Evolutionary conservation across 2,329 filamentous ascomycete genomes (phyloP), one percentile per base, ranked within the genome.

Genomic region (Colletotrichum tamarilloi): DNA sequence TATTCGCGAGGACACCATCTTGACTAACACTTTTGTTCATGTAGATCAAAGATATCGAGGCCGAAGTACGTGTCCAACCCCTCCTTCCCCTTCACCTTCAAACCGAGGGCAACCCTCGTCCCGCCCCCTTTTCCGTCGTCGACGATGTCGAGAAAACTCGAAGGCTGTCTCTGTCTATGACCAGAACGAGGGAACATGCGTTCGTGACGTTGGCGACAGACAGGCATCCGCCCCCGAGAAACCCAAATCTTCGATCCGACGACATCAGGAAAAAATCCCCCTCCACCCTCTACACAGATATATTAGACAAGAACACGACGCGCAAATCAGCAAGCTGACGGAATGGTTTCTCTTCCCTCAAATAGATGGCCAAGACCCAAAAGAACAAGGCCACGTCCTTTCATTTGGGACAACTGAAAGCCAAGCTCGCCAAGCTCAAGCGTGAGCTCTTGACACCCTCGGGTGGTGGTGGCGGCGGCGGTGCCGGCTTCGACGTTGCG

Each of bases 391-490:
- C 93, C 67, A 98, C 95, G 14, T 95, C 95, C 62, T 98, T 92
- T 84, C 95, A 98, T 89, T 87, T 98, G 84, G 95, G 94, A 85
- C 96, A 98, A 86, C 87, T 99, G 78, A 99, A 99, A 86, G 97
- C 97, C 77, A 99, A 99, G 86, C 91, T 99, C 81, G 96, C 97
- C 60, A 99, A 99, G 87, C 89, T 99, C 80, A 98, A 98, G 89
- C 92, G 95, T 81, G 97, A 99, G 85, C 91, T 99, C 62, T 89
- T 99, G 77, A 98, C 94, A 55, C 97, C 97, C 24, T 89, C 91
- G 53, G 89, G 94, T 62, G 94, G 95, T 62, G 95, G 95, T 70
- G 95, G 96, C 68, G 95, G 94, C 70, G 95, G 92, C 75, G 94
- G 94, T 82, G 87, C 93, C 74, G 97, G 97, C 72, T 99, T 99